Evolutionary conservation across 1,139 yeast species (phyloP), one percentile per base, ranked within the genome.

Genomic region (Yamadazyma spencermartinsiae): DNA sequence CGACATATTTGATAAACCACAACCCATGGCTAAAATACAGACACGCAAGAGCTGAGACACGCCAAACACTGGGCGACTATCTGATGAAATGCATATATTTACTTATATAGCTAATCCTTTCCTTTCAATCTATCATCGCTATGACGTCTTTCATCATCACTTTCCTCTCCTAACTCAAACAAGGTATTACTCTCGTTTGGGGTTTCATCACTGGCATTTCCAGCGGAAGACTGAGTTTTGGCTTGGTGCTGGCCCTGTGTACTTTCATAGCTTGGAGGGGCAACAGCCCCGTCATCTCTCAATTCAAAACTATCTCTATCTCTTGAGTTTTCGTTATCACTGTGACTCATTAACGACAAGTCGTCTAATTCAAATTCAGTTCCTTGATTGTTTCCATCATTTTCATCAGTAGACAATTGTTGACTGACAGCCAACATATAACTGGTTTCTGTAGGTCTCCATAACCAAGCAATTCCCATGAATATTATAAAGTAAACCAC

Each of bases 401-500:
- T 84, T 28, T 66, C 76, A 44, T 82, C 89, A 28, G 90, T 87
- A 19, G 97, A 86, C 40, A 92, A 70, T 65, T 94, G 98, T 42
- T 88, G 89, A 3, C 97, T 88, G 51, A 90, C 90, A 14, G 98
- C 98, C 58, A 92, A 78, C 79, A 95, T 82, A 55, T 90, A 85
- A 48, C 96, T 89, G 31, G 96, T 88, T 53, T 86, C 95, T 0
- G 98, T 90, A 35, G 98, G 98, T 63, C 98, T 81, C 98, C 98
- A 94, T 48, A 92, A 78, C 72, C 89, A 82, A 10, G 96, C 87
- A 50, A 94, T 74, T 6, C 90, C 80, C 56, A 86, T 76, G 60
- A 92, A 90, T 34, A 90, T 90, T 34, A 82, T 63, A 57, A 86
- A 88, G 65, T 88, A 94, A 12, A 90, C 84, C 33, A 88, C 76